Evolutionary conservation across 768 basidiomycete genomes (phyloP).

Genomic region (Cystobasidiopsis lactophilus): DNA sequence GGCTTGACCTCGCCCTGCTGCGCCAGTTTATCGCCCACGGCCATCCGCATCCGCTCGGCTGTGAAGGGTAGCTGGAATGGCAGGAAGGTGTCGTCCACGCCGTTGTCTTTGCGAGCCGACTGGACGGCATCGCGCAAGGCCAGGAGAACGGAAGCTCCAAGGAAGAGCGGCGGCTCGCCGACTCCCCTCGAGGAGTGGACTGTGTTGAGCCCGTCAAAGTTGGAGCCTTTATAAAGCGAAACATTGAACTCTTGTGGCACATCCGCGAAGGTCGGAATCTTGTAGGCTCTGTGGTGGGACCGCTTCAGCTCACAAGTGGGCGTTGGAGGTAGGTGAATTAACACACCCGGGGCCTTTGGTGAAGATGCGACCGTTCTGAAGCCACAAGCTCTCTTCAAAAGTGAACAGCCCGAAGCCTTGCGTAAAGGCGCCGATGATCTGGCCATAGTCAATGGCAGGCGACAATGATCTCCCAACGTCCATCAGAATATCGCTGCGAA

Average conservation of each 20-base stretch:
- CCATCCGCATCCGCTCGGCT: conserved; percentile 16
- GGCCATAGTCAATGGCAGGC: conserved; percentile 19
- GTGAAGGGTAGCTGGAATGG: conserved; percentile 16
- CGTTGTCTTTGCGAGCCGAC: conserved; percentile 16
- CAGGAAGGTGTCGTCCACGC: conserved; percentile 7
- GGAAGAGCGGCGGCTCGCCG: conserved; percentile 17
- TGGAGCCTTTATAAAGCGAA: neutral
- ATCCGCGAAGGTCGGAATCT: conserved; percentile 18
- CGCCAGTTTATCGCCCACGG: conserved; percentile 12
- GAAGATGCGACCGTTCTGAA: conserved; percentile 17
- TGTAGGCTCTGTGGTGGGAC: conserved; percentile 8
- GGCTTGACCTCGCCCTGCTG: conserved; percentile 8
- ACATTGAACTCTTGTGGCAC: conserved; percentile 17
- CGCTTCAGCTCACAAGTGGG: neutral
- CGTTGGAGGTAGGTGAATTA: neutral
- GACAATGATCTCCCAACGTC: conserved; percentile 18
- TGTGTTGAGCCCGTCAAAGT: too few species aligned
- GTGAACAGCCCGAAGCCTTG: conserved; percentile 16
- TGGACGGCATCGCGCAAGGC: conserved; percentile 18
- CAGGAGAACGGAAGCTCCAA: conserved; percentile 15
- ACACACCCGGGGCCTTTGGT: conserved; percentile 15
- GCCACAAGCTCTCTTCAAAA: conserved; percentile 17
- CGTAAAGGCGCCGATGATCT: conserved; percentile 18
- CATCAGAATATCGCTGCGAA: conserved; percentile 12
- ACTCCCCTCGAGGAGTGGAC: neutral